Evolutionary conservation across 352 stramenopile species (phyloP).

Genomic region (Phytophthora pseudosyringae): DNA sequence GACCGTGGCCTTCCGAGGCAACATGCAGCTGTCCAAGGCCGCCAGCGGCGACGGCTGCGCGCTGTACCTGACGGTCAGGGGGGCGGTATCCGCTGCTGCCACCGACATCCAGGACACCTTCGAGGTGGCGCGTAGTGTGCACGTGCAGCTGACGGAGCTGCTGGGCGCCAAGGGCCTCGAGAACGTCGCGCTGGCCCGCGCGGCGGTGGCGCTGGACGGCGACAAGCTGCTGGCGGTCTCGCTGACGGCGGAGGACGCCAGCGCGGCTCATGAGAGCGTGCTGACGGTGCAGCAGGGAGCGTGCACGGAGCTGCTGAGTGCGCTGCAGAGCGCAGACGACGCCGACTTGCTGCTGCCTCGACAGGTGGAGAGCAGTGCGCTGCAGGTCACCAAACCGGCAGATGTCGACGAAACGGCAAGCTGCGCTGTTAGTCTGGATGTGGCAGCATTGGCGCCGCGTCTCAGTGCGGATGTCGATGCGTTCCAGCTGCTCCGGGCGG

Average conservation of each 20-base stretch:
- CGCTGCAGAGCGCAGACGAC: conserved; percentile 19
- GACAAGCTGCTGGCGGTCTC: conserved; percentile 39
- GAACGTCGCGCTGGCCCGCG: conserved; percentile 30
- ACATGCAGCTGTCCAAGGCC: conserved; percentile 47
- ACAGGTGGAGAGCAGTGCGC: conserved; percentile 27
- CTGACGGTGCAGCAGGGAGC: conserved; percentile 38
- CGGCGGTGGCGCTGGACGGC: conserved; percentile 21
- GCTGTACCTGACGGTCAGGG: conserved; percentile 44
- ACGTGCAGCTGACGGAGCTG: conserved; percentile 33
- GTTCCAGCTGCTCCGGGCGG: conserved; percentile 48
- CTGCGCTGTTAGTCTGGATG: conserved; percentile 37
- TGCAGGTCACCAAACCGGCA: conserved; percentile 35
- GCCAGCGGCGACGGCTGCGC: conserved; percentile 39
- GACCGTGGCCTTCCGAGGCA: conserved; percentile 37
- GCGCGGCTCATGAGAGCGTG: conserved; percentile 19
- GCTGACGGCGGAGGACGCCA: conserved; percentile 13
- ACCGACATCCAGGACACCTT: conserved; percentile 28
- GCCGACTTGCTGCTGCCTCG: conserved; percentile 25
- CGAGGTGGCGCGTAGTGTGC: conserved; percentile 29
- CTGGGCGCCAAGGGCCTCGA: conserved; percentile 27
- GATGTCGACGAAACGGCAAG: conserved; percentile 14
- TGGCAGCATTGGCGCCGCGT: conserved; percentile 18
- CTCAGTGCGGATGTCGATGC: conserved; percentile 20
- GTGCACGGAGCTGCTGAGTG: conserved; percentile 35
- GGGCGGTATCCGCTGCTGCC: conserved; percentile 11